phyloP scores from a whole-genome alignment of 202 grass and related monocot species.

The Bolboschoenoplectus hybrid region DNA sequence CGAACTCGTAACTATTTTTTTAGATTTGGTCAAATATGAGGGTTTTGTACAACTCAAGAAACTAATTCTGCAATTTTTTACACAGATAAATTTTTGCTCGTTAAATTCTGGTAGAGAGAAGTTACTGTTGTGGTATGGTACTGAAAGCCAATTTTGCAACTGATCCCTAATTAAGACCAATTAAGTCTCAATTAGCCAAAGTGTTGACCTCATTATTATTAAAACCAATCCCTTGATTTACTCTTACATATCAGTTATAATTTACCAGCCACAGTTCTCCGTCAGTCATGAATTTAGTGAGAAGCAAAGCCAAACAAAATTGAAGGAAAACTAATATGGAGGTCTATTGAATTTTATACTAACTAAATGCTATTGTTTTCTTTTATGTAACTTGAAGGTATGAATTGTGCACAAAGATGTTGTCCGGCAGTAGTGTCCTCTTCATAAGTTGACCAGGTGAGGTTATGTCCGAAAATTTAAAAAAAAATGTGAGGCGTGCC shows the following conservation, averaged over 20 bases:
- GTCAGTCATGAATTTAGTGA: background rate
- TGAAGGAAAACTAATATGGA: background rate
- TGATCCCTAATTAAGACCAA: background rate
- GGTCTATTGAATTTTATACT: background rate
- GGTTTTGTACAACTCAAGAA: background rate
- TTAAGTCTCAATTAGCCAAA: background rate
- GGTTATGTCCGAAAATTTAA: background rate
- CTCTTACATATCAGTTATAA: background rate
- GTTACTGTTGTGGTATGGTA: background rate
- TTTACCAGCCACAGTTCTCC: background rate
- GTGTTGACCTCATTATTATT: background rate
- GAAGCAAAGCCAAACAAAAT: slow-evolving; percentile 10
- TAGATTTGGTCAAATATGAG: background rate
- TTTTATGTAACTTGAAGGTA: background rate
- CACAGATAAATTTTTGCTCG: background rate
- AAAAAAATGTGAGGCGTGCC: background rate
- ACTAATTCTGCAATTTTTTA: background rate
- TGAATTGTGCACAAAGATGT: slow-evolving; percentile 16
- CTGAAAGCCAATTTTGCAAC: background rate
- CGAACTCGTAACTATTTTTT: background rate
- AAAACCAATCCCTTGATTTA: background rate
- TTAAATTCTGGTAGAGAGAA: background rate
- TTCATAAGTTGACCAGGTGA: slow-evolving; percentile 25
- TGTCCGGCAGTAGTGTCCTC: background rate
- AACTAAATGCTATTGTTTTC: slow-evolving; percentile 14